phyloP scores from a whole-genome alignment of 108 stramenopile genomes.

The Mayamaea pseudoterrestris region DNA sequence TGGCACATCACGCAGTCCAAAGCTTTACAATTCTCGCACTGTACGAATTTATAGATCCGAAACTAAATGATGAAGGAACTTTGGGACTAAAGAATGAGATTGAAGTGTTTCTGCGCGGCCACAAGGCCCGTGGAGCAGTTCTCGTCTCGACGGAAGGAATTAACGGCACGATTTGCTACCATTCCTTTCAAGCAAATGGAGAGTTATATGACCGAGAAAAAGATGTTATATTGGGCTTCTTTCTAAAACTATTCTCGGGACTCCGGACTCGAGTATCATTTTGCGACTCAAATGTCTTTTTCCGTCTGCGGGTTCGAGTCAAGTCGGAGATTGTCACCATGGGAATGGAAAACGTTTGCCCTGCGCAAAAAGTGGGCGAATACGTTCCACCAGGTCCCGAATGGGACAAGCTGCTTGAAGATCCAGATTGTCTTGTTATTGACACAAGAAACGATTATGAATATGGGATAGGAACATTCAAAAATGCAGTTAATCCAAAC shows the following conservation, averaged over 20 bases:
- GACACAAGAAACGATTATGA: conserved; percentile 79
- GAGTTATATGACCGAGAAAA: conserved; percentile 2
- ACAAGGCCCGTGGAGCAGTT: conserved; percentile 41
- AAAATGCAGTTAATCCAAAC: conserved; percentile 57
- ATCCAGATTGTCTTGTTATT: conserved; percentile 68
- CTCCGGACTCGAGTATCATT: conserved; percentile 20
- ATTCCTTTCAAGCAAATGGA: conserved; percentile 8
- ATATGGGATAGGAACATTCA: conserved; percentile 69
- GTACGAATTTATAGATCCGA: background rate
- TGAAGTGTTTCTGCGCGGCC: background rate
- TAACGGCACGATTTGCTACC: conserved; percentile 79
- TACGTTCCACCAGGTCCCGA: conserved; percentile 37
- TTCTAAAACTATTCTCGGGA: conserved; percentile 5
- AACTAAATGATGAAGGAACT: background rate
- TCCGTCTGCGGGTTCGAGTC: conserved; percentile 53
- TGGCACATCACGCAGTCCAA: too few relatives aligned
- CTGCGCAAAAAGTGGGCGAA: conserved; percentile 22
- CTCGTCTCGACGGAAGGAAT: conserved; percentile 67
- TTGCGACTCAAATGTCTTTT: conserved; percentile 36
- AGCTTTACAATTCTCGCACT: conserved; percentile 1
- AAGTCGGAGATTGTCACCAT: conserved; percentile 74
- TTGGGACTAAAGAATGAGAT: conserved; percentile 9
- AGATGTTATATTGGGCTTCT: background rate
- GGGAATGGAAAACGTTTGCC: conserved; percentile 2
- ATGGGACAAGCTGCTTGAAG: conserved; percentile 49